These are phyloP conservation scores for Trichocladium antarcticum DNA, from an alignment of 495 filamentous ascomycete species.

Conservation along the genomic window DNA sequence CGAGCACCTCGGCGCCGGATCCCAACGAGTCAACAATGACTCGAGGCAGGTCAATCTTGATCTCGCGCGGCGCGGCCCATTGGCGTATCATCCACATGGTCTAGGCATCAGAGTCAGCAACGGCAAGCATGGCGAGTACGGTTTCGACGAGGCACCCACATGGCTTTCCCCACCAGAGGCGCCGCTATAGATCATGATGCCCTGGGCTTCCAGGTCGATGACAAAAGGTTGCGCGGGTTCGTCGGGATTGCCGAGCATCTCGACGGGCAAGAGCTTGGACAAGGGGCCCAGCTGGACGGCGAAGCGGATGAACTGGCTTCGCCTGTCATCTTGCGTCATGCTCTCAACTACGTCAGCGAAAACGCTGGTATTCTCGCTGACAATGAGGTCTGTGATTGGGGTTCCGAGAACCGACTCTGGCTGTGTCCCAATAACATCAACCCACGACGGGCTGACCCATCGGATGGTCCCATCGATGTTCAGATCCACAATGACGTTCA, in stretches of 20 bases:
- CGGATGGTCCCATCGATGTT: slow-evolving; percentile 76
- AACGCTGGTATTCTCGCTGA: slow-evolving; percentile 59
- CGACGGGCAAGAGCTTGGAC: slow-evolving; percentile 51
- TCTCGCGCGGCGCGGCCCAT: slow-evolving; percentile 75
- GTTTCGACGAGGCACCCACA: slow-evolving; percentile 46
- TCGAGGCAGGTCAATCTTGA: slow-evolving; percentile 85
- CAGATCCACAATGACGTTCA: slow-evolving; percentile 91
- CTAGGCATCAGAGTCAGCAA: slow-evolving; percentile 33
- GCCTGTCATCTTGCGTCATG: slow-evolving; percentile 85
- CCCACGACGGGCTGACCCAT: slow-evolving; percentile 97
- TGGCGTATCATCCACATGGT: slow-evolving; percentile 99
- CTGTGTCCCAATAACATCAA: slow-evolving; percentile 74
- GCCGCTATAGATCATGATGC: slow-evolving; percentile 93
- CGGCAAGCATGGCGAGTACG: neutral
- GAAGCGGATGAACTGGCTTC: slow-evolving; percentile 86
- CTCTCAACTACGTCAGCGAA: slow-evolving; percentile 75
- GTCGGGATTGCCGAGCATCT: slow-evolving; percentile 37
- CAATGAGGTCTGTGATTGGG: slow-evolving; percentile 66
- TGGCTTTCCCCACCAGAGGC: slow-evolving; percentile 78
- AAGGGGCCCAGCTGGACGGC: slow-evolving; percentile 61
- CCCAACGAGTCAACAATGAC: slow-evolving; percentile 90
- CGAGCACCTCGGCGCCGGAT: slow-evolving; percentile 87
- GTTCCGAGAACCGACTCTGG: slow-evolving; percentile 63
- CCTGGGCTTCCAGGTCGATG: slow-evolving; percentile 83
- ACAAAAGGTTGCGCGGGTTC: slow-evolving; percentile 39